phyloP scores from a whole-genome alignment of 495 filamentous ascomycete genomes.

The Tuber melanosporum region DNA sequence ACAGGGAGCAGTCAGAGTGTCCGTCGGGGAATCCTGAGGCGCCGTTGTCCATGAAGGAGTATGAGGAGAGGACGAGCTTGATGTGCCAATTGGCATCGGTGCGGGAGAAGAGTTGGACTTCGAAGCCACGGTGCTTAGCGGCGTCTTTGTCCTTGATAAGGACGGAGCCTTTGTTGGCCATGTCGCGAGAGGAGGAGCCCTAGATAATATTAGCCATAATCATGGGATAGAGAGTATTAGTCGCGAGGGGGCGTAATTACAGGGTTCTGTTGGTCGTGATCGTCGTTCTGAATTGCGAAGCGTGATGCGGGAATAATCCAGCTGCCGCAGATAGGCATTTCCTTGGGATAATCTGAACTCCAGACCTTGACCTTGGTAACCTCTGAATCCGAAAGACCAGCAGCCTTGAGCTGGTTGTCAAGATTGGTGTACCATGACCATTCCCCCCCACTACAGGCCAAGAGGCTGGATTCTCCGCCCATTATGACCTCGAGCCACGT shows the following conservation, averaged over 20 bases:
- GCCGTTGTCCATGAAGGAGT: conserved; percentile 36
- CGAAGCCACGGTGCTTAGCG: conserved; percentile 39
- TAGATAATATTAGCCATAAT: conserved; percentile 10
- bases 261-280: conserved; percentile 42
- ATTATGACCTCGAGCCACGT: conserved; percentile 42
- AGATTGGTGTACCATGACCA: conserved; percentile 44
- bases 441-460: conserved; percentile 39
- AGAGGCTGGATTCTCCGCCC: conserved; percentile 35
- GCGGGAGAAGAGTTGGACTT: conserved; percentile 41
- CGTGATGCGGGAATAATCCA: conserved; percentile 42
- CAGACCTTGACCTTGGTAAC: conserved; percentile 42
- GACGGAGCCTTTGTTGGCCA: conserved; percentile 41
- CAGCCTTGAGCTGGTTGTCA: conserved; percentile 26
- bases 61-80: conserved; percentile 40
- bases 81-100: conserved; percentile 41
- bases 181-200: conserved; percentile 42
- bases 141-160: conserved; percentile 42
- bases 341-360: conserved; percentile 43
- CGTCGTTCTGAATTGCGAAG: conserved; percentile 44
- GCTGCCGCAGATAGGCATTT: conserved; percentile 40
- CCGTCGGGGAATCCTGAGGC: conserved; percentile 41
- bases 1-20: conserved; percentile 37
- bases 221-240: background rate
- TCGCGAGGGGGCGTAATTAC: conserved; percentile 12
- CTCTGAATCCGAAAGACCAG: conserved; percentile 31